Evolutionary conservation across 148 eudicot species (phyloP).

Genomic region (Tetragonia tetragonoides): DNA sequence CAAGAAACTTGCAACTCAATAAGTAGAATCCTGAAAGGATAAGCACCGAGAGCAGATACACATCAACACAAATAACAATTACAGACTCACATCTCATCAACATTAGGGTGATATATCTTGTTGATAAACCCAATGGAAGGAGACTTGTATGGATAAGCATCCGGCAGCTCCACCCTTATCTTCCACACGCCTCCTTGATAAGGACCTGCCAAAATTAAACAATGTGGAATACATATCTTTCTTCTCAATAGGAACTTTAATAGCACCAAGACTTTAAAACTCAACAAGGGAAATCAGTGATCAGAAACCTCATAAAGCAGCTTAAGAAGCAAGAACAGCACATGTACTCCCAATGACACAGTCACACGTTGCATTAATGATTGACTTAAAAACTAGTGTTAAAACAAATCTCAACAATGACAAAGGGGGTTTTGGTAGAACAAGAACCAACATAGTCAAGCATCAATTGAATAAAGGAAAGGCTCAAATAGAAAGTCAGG

Average conservation of each 20-base stretch:
- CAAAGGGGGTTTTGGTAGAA: not conserved
- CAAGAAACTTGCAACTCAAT: not conserved
- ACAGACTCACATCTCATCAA: constrained; percentile 70
- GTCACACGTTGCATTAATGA: not conserved
- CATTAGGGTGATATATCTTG: constrained; percentile 81
- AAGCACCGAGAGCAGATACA: not conserved
- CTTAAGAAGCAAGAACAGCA: not conserved
- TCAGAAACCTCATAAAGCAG: not conserved
- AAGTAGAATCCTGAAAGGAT: not conserved
- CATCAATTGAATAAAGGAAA: not conserved
- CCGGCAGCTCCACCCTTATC: constrained; percentile 73
- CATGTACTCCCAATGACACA: not conserved
- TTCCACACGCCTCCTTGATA: constrained; percentile 82
- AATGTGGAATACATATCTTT: constrained; percentile 13
- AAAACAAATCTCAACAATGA: not conserved
- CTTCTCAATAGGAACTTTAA: not conserved
- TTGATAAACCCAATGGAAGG: constrained; percentile 77
- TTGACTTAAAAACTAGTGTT: not conserved
- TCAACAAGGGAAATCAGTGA: not conserved
- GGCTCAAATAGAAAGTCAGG: not conserved
- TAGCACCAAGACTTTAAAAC: not conserved
- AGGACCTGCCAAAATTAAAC: constrained; percentile 49
- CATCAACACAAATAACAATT: not conserved
- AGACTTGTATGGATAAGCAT: constrained; percentile 78
- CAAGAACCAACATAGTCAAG: not conserved